These are phyloP conservation scores for Yamadazyma phyllophila DNA, from an alignment of 805 yeast species.

Conservation along the genomic window DNA sequence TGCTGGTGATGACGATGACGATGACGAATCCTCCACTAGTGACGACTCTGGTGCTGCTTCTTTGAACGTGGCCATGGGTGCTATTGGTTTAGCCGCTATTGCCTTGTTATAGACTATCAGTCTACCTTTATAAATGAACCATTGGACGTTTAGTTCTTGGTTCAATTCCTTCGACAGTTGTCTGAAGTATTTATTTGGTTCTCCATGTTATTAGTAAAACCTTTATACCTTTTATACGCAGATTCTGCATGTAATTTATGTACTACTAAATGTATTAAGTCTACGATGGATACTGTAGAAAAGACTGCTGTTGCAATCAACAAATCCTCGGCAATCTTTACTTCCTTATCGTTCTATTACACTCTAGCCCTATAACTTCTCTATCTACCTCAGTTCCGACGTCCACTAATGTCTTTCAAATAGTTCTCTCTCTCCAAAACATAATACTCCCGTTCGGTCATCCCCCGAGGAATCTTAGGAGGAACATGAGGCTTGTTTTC, in stretches of 20 bases:
- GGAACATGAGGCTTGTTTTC: conserved; percentile 41
- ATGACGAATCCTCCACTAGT: conserved; percentile 12
- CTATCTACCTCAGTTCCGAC: conserved; percentile 17
- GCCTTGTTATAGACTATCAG: conserved; percentile 17
- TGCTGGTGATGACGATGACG: conserved; percentile 11
- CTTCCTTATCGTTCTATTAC: background rate
- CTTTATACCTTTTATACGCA: conserved; percentile 9
- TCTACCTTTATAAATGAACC: too few species aligned
- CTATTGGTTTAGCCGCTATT: conserved; percentile 27
- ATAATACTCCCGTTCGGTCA: conserved; percentile 42
- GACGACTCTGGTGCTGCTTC: conserved; percentile 13
- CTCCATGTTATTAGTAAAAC: conserved; percentile 11
- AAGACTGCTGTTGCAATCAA: background rate
- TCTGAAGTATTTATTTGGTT: conserved; percentile 8
- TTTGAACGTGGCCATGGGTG: conserved; percentile 19
- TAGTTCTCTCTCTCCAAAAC: conserved; percentile 40
- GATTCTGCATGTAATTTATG: conserved; percentile 9
- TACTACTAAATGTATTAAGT: conserved; percentile 1
- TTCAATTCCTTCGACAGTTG: background rate
- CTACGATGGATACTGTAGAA: background rate
- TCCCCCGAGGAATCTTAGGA: conserved; percentile 43
- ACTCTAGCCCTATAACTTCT: too few species aligned
- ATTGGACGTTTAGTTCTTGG: background rate
- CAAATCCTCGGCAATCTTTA: background rate
- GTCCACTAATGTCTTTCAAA: conserved; percentile 38